A percentile compares a stretch with the other conserved stretches of the same genome.
Evolutionary conservation across 2,329 filamentous ascomycete genomes (phyloP).

Genomic region (Fusarium xyrophilum): DNA sequence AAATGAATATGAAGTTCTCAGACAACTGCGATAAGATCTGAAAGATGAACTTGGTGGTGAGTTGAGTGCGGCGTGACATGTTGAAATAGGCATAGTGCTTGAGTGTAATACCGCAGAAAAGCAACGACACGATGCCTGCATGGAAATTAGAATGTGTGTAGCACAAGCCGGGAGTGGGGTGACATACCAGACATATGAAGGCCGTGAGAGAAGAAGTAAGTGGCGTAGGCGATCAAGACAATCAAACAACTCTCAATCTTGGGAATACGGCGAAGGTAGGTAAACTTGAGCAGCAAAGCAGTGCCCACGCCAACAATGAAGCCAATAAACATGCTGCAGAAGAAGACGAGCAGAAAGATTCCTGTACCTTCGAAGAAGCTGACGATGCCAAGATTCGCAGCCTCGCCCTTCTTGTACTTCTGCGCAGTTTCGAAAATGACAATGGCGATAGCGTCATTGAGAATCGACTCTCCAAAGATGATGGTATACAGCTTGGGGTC

Average conservation of each 20-base stretch:
- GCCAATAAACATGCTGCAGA: conserved; percentile 89
- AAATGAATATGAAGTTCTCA: conserved; percentile 99
- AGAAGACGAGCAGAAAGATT: conserved; percentile 95
- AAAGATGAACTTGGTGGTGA: conserved; percentile 98
- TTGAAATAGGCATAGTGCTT: conserved; percentile 99
- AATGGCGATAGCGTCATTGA: conserved; percentile 98
- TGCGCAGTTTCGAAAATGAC: conserved; percentile 98
- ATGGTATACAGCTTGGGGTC: conserved; percentile 98
- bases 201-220: conserved; percentile 97
- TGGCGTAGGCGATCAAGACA: conserved; percentile 91
- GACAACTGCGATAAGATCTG: conserved; percentile 93
- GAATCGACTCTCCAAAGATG: conserved; percentile 97
- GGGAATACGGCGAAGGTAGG: conserved; percentile 87
- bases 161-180: neutral
- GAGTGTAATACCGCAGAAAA: conserved; percentile 97
- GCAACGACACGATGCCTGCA: conserved; percentile 87
- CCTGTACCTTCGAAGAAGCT: conserved; percentile 91
- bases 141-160: conserved; percentile 12
- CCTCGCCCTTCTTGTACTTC: conserved; percentile 80
- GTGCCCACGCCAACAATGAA: conserved; percentile 86
- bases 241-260: conserved; percentile 98
- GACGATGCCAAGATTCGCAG: conserved; percentile 75
- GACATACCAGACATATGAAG: conserved; percentile 89
- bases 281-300: conserved; percentile 91
- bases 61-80: conserved; percentile 96